Conservation (phyloP, 108 stramenopile genomes). For the Nitzschia sp. region DNA sequence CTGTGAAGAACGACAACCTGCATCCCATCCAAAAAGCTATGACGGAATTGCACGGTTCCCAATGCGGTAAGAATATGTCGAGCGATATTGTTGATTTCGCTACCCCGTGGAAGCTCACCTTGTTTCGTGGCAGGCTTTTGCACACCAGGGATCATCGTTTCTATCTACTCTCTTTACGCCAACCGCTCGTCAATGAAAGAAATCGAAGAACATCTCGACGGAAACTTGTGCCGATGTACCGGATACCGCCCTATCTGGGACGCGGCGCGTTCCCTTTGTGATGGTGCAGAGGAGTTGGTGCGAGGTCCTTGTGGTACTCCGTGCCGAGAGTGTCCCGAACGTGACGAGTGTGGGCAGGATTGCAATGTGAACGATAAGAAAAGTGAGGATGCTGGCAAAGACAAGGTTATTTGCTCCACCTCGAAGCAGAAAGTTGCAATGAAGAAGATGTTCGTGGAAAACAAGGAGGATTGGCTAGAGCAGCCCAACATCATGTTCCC, state of each 20-base stretch:
- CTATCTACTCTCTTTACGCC: conserved; percentile 86
- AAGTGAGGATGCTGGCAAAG: conserved; percentile 17
- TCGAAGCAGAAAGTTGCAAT: conserved; percentile 53
- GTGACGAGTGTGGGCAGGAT: conserved; percentile 69
- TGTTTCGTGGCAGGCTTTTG: conserved; percentile 83
- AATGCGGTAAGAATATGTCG: conserved; percentile 63
- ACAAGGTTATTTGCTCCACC: conserved; percentile 44
- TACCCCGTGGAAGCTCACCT: too few species aligned
- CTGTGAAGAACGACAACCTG: conserved; percentile 65
- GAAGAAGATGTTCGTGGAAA: conserved; percentile 41
- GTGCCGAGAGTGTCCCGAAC: conserved; percentile 79
- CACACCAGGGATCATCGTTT: conserved; percentile 95
- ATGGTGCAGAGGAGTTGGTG: conserved; percentile 50
- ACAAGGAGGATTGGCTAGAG: conserved; percentile 56
- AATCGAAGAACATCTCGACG: conserved; percentile 93
- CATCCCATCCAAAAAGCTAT: conserved; percentile 94
- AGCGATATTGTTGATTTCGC: background rate
- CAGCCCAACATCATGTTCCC: conserved; percentile 79
- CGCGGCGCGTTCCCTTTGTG: conserved; percentile 80
- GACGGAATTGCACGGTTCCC: conserved; percentile 92
- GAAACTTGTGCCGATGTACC: conserved; percentile 96
- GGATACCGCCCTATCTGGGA: conserved; percentile 96
- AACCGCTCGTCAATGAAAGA: conserved; percentile 42
- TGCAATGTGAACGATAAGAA: conserved; percentile 64
- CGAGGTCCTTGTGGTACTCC: conserved; percentile 74